phyloP scores from a whole-genome alignment of 768 basidiomycete genomes.

The Collybiopsis luxurians region DNA sequence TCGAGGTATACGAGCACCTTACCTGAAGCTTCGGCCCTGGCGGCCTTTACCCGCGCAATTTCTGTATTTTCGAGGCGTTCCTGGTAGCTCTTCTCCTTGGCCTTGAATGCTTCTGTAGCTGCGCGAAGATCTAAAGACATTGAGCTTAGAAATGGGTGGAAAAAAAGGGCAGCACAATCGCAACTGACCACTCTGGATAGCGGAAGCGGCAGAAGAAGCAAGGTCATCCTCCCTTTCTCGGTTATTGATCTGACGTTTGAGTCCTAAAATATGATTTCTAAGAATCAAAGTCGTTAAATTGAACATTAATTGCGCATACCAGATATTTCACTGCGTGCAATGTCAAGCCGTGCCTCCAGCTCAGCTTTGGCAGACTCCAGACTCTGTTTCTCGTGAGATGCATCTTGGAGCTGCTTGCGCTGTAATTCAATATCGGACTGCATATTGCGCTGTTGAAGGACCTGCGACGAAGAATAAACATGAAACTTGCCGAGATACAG shows the following conservation, averaged over 20 bases:
- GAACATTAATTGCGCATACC: constrained; percentile 35
- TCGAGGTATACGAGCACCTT: constrained; percentile 9
- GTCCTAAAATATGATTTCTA: constrained; percentile 37
- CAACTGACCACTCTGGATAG: constrained; percentile 53
- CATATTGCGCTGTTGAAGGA: constrained; percentile 62
- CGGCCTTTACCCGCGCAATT: constrained; percentile 61
- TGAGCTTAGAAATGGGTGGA: background rate
- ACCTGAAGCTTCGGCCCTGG: constrained; percentile 66
- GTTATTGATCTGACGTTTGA: constrained; percentile 56
- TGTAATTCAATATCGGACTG: constrained; percentile 66
- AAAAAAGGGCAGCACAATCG: background rate
- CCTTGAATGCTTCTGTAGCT: constrained; percentile 62
- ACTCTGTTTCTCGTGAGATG: constrained; percentile 52
- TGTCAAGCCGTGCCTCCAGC: constrained; percentile 55
- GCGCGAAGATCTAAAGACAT: constrained; percentile 57
- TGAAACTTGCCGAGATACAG: background rate
- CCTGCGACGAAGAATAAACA: constrained; percentile 31
- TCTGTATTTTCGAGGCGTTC: constrained; percentile 66
- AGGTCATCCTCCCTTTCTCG: constrained; percentile 65
- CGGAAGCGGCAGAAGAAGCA: constrained; percentile 53
- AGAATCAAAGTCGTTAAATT: background rate
- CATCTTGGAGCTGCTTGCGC: constrained; percentile 60
- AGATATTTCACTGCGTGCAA: constrained; percentile 55
- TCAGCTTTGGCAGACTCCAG: constrained; percentile 53
- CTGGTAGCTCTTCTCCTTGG: constrained; percentile 57